Conservation (phyloP, 139 green algal species). For the Trebouxia sp. region DNA sequence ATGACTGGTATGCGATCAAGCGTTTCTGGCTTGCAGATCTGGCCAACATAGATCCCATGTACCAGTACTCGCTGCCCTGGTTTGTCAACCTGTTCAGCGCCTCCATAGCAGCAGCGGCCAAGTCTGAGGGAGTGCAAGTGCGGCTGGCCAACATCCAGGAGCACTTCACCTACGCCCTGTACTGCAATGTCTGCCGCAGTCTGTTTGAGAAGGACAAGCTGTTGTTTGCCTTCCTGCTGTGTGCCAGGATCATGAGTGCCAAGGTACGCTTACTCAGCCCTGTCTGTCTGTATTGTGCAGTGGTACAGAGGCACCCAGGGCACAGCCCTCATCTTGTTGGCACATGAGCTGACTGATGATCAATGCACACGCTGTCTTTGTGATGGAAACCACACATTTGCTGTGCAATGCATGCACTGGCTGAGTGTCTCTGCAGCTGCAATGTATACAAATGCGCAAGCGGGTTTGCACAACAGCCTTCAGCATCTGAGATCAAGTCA, state of each 20-base stretch:
- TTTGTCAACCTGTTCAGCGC: constrained; percentile 74
- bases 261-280: background rate
- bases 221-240: constrained; percentile 79
- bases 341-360: background rate
- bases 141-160: constrained; percentile 69
- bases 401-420: background rate
- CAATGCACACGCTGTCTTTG: too few relatives aligned
- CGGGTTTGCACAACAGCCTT: too few relatives aligned
- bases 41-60: constrained; percentile 75
- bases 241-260: constrained; percentile 59
- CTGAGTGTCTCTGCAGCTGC: background rate
- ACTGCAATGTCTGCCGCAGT: constrained; percentile 65
- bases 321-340: too few relatives aligned
- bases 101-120: constrained; percentile 44
- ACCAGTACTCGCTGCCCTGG: constrained; percentile 80
- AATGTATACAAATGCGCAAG: background rate
- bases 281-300: background rate
- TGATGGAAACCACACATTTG: too few relatives aligned
- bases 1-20: background rate
- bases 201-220: constrained; percentile 89
- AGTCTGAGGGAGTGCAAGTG: constrained; percentile 44
- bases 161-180: constrained; percentile 80
- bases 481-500: too few relatives aligned
- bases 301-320: too few relatives aligned
- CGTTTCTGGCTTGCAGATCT: constrained; percentile 42